These are phyloP conservation scores for Podospora australis DNA, from an alignment of 495 filamentous ascomycete species.

Conservation along the genomic window DNA sequence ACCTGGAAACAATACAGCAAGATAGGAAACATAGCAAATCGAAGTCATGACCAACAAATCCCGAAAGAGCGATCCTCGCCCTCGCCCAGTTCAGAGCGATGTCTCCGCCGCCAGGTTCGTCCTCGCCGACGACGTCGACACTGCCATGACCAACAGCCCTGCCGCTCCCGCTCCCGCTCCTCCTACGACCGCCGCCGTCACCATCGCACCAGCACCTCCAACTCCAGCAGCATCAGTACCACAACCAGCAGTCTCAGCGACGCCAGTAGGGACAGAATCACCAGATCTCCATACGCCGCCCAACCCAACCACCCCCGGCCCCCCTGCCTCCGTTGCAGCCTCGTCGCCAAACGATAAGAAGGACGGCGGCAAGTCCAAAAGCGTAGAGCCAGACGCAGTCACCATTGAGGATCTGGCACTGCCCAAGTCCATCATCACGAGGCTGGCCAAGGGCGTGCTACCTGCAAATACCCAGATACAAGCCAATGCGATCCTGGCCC, in stretches of 20 bases:
- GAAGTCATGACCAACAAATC: neutral
- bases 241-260: too few species aligned
- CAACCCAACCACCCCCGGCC: conserved; percentile 11
- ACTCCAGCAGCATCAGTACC: too few species aligned
- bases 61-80: conserved; percentile 3
- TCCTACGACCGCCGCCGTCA: too few species aligned
- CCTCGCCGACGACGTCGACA: conserved; percentile 28
- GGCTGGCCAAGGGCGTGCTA: conserved; percentile 94
- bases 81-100: conserved; percentile 33
- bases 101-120: conserved; percentile 38
- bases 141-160: conserved; percentile 11
- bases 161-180: too few species aligned
- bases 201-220: too few species aligned
- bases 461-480: conserved; percentile 91
- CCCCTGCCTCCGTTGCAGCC: conserved; percentile 6
- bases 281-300: neutral
- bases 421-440: conserved; percentile 87
- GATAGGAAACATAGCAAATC: neutral
- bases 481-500: conserved; percentile 83
- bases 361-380: neutral
- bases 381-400: conserved; percentile 22
- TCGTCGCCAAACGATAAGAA: neutral
- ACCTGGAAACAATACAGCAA: neutral
- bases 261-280: too few species aligned
- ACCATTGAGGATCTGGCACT: conserved; percentile 69